phyloP scores from a whole-genome alignment of 257 asterid species.

The Echites panduratus region DNA sequence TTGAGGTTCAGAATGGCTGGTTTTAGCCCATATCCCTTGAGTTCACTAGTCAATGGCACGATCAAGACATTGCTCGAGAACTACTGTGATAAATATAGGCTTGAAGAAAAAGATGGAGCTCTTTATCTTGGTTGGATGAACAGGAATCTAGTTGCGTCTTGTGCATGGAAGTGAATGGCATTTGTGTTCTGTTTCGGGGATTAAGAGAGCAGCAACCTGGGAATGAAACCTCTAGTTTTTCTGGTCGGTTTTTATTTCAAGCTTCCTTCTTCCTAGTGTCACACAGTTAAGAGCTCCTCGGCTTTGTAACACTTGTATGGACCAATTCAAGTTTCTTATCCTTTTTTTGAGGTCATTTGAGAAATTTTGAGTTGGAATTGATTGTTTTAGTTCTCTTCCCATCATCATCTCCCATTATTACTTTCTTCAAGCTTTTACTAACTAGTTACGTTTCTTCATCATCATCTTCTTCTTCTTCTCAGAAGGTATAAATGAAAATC shows the following conservation, averaged over 20 bases:
- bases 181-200: not conserved
- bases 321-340: not conserved
- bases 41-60: constrained; percentile 61
- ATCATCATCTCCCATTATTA: too few relatives aligned
- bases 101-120: constrained; percentile 81
- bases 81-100: constrained; percentile 53
- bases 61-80: constrained; percentile 53
- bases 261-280: not conserved
- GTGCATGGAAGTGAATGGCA: constrained; percentile 68
- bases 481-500: too few relatives aligned
- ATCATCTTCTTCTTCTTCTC: too few relatives aligned
- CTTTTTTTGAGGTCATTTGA: not conserved
- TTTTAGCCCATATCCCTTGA: constrained; percentile 62
- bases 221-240: not conserved
- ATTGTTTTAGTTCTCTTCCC: not conserved
- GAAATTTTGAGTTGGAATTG: not conserved
- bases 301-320: not conserved
- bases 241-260: not conserved
- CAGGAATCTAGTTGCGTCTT: constrained; percentile 81
- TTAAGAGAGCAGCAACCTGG: not conserved
- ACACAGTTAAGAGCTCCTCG: not conserved
- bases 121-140: constrained; percentile 90
- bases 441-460: too few relatives aligned
- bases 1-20: constrained; percentile 79
- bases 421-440: too few relatives aligned